phyloP scores from a whole-genome alignment of 2,329 filamentous ascomycete species.

The Zymoseptoria ardabiliae region DNA sequence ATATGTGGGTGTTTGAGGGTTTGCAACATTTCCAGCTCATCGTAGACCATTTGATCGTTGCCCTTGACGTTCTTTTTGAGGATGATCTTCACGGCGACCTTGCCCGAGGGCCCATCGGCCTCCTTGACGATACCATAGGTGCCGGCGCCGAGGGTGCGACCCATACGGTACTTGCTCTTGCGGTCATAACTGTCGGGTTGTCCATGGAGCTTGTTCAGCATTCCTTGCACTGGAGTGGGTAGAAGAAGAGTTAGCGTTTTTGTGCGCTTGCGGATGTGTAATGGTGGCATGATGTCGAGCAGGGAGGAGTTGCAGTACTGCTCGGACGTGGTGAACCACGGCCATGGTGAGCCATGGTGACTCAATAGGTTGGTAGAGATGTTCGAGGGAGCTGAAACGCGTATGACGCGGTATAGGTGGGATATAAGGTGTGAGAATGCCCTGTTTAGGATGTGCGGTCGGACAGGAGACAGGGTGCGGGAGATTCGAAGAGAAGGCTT shows the following conservation, averaged over 20 bases:
- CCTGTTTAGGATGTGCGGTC: background rate
- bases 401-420: conserved; percentile 2
- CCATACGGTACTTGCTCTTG: conserved; percentile 91
- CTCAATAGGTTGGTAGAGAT: background rate
- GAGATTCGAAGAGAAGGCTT: background rate
- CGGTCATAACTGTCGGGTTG: conserved; percentile 98
- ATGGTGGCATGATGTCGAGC: conserved; percentile 8
- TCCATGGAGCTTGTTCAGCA: conserved; percentile 92
- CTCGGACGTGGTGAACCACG: conserved; percentile 3
- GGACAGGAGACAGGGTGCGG: background rate
- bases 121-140: conserved; percentile 98
- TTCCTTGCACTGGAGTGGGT: conserved; percentile 33
- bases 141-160: conserved; percentile 86
- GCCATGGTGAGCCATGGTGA: background rate
- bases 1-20: conserved; percentile 88
- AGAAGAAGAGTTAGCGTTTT: conserved; percentile 14
- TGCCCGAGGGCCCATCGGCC: conserved; percentile 73
- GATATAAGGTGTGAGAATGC: conserved; percentile 1
- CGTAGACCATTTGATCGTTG: conserved; percentile 97
- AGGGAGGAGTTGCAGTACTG: conserved; percentile 2
- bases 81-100: conserved; percentile 98
- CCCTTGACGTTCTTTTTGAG: conserved; percentile 98
- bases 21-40: conserved; percentile 91
- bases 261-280: conserved; percentile 6
- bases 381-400: background rate